Evolutionary conservation across 2,329 filamentous ascomycete genomes (phyloP).

Genomic region (Paracoccidioides brasiliensis): DNA sequence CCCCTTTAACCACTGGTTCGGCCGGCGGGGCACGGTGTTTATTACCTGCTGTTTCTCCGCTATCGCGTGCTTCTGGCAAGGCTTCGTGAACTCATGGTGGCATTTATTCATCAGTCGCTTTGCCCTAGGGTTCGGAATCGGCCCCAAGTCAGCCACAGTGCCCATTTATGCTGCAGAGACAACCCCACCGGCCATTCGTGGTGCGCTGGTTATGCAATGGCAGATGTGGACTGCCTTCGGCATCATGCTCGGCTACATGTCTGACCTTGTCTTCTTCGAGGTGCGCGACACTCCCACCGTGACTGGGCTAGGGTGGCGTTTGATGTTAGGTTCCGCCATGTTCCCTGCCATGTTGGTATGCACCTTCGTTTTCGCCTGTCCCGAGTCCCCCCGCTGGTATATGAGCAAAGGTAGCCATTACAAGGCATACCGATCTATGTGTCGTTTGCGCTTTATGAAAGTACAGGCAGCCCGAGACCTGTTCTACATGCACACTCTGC

Average conservation of each 20-base stretch:
- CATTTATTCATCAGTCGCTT: constrained; percentile 59
- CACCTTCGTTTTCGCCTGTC: constrained; percentile 50
- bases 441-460: constrained; percentile 31
- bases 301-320: constrained; percentile 49
- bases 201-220: constrained; percentile 73
- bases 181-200: constrained; percentile 54
- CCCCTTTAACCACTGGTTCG: constrained; percentile 57
- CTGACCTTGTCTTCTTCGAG: constrained; percentile 49
- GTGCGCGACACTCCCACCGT: constrained; percentile 40
- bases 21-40: constrained; percentile 63
- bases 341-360: constrained; percentile 47
- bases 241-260: constrained; percentile 45
- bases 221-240: constrained; percentile 45
- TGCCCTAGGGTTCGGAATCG: constrained; percentile 64
- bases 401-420: constrained; percentile 32
- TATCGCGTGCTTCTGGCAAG: constrained; percentile 41
- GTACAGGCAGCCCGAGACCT: constrained; percentile 34
- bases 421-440: constrained; percentile 31
- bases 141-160: constrained; percentile 59
- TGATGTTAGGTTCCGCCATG: constrained; percentile 57
- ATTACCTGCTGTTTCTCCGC: constrained; percentile 59
- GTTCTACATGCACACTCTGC: constrained; percentile 39
- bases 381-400: constrained; percentile 39
- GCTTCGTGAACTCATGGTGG: constrained; percentile 57
- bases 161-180: constrained; percentile 68